Percentiles rank a stretch among this genome's conserved stretches.
Conservation (phyloP, 257 asterid genomes). For the Forsythia viridissima region DNA sequence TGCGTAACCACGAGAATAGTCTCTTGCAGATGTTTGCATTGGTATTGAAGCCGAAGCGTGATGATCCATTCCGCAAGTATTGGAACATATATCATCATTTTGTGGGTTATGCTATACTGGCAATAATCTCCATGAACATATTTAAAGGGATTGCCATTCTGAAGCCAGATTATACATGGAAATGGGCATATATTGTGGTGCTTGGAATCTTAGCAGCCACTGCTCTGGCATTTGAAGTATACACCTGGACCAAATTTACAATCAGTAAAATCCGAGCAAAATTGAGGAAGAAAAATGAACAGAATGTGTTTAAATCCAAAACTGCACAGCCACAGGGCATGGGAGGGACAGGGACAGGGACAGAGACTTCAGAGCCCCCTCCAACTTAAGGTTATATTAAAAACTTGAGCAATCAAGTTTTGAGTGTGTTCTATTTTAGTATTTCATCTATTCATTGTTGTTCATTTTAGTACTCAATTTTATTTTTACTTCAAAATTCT, state of each 20-base stretch:
- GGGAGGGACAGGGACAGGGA: background rate
- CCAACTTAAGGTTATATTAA: background rate
- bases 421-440: background rate
- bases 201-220: slow-evolving; percentile 33
- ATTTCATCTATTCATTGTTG: no score
- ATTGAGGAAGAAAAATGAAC: no score
- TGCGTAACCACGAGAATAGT: no score
- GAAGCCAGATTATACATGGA: slow-evolving; percentile 31
- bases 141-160: slow-evolving; percentile 48
- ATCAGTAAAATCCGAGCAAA: accelerated
- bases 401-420: no score
- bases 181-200: slow-evolving; percentile 43
- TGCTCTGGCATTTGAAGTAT: slow-evolving; percentile 36
- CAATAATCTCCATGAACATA: slow-evolving; percentile 42
- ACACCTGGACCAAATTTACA: slow-evolving; percentile 35
- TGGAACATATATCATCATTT: slow-evolving; percentile 70
- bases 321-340: background rate
- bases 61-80: slow-evolving; percentile 27
- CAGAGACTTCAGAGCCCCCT: background rate
- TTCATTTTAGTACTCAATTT: no score
- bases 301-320: no score
- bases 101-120: slow-evolving; percentile 48
- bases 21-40: slow-evolving; percentile 48
- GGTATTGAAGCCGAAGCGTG: slow-evolving; percentile 31
- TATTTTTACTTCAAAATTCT: no score